Conservation (phyloP, 2,329 filamentous ascomycete genomes). For the Cordyceps cicadae region DNA sequence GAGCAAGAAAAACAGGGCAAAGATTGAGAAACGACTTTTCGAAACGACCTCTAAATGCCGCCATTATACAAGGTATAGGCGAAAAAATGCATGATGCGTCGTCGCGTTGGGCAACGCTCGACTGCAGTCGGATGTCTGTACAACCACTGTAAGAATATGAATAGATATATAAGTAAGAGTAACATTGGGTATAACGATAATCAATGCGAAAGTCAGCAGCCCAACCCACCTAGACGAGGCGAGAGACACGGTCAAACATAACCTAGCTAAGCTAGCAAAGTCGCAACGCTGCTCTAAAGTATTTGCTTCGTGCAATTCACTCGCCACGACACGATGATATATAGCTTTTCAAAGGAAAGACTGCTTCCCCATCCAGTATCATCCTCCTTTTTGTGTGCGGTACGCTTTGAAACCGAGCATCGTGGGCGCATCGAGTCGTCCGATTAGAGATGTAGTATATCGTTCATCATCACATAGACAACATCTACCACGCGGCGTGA, state of each 20-base stretch:
- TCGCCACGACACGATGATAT: not conserved
- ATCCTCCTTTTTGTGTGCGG: not conserved
- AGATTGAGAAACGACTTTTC: not conserved
- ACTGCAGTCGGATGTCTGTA: not conserved
- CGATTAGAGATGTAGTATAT: constrained; percentile 7
- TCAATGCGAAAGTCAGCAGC: not conserved
- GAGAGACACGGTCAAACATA: not conserved
- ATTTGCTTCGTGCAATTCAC: not conserved
- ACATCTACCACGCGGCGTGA: constrained; percentile 2
- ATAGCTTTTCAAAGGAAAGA: not conserved
- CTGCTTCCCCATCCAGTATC: not conserved
- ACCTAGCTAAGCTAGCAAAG: not conserved
- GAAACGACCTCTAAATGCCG: not conserved
- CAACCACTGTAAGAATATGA: not conserved
- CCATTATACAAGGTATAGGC: no score
- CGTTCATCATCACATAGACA: constrained; percentile 8
- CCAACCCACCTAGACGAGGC: not conserved
- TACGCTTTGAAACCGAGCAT: not conserved
- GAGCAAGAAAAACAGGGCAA: not conserved
- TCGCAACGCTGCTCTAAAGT: not conserved
- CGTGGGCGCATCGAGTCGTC: constrained; percentile 1
- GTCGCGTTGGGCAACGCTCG: not conserved
- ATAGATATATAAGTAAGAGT: not conserved
- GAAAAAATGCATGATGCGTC: not conserved
- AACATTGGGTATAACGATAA: constrained; percentile 7